Evolutionary conservation across 2,329 filamentous ascomycete genomes (phyloP).

Genomic region (Fusarium oligoseptatum): DNA sequence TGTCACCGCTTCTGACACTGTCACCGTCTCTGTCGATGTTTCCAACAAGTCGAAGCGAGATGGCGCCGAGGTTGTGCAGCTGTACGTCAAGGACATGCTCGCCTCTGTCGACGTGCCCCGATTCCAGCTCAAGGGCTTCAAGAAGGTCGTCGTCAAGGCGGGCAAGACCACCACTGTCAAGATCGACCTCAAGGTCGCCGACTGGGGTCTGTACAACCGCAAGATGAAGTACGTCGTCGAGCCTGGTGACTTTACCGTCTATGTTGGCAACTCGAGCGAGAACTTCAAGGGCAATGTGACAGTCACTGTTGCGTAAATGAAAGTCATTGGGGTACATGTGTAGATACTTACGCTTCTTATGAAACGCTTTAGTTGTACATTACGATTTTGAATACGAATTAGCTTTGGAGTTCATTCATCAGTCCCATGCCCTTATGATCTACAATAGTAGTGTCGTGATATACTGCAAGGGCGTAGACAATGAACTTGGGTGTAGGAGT

Average conservation of each 20-base stretch:
- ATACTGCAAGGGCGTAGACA: too few species aligned
- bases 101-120: constrained; percentile 75
- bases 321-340: not conserved
- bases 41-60: constrained; percentile 70
- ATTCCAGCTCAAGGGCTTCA: constrained; percentile 74
- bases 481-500: too few species aligned
- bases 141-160: constrained; percentile 72
- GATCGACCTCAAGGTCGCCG: constrained; percentile 67
- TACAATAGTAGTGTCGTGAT: not conserved
- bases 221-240: constrained; percentile 81
- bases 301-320: constrained; percentile 59
- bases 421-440: not conserved
- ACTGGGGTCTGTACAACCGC: constrained; percentile 69
- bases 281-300: constrained; percentile 69
- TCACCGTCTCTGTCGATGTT: constrained; percentile 72
- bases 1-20: constrained; percentile 62
- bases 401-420: not conserved
- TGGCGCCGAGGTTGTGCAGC: constrained; percentile 76
- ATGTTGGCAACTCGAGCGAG: constrained; percentile 71
- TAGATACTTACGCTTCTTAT: not conserved
- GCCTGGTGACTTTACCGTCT: constrained; percentile 74
- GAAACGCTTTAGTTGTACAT: not conserved
- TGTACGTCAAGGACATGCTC: constrained; percentile 75
- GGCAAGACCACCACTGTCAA: constrained; percentile 68
- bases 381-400: not conserved